Evolutionary conservation across 2,329 filamentous ascomycete genomes (phyloP).

Genomic region (Paramyrothecium sp.): DNA sequence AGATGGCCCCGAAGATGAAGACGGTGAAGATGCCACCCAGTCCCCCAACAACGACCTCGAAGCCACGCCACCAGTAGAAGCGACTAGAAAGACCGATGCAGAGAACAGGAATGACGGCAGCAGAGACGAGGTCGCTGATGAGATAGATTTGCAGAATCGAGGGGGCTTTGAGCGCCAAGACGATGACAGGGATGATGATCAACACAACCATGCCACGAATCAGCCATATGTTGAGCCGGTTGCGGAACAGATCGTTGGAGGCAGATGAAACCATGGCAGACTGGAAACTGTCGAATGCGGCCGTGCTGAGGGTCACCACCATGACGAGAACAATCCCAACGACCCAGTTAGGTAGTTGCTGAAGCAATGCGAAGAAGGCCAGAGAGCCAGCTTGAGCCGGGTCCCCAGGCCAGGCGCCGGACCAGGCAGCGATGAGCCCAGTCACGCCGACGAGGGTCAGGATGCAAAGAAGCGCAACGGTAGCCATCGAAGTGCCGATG

Average conservation of each 20-base stretch:
- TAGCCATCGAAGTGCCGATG: conserved; percentile 70
- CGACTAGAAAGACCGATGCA: conserved; percentile 67
- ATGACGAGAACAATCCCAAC: conserved; percentile 79
- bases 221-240: conserved; percentile 72
- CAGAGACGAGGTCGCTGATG: conserved; percentile 77
- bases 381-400: conserved; percentile 59
- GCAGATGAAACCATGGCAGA: conserved; percentile 83
- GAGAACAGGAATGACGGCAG: conserved; percentile 72
- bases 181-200: conserved; percentile 71
- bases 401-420: conserved; percentile 66
- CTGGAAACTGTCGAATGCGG: conserved; percentile 78
- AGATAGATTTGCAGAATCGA: conserved; percentile 79
- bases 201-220: conserved; percentile 69
- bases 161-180: conserved; percentile 71
- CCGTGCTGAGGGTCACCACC: conserved; percentile 73
- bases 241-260: conserved; percentile 82
- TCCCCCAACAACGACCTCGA: conserved; percentile 76
- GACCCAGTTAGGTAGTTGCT: conserved; percentile 75
- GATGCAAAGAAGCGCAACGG: conserved; percentile 63
- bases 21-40: conserved; percentile 76
- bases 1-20: conserved; percentile 78
- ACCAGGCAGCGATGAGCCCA: conserved; percentile 77
- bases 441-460: conserved; percentile 70
- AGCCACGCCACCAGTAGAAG: conserved; percentile 77
- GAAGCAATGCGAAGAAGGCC: conserved; percentile 73